Conservation (phyloP, 768 basidiomycete species). For the Lactifluus hygrophoroides region DNA sequence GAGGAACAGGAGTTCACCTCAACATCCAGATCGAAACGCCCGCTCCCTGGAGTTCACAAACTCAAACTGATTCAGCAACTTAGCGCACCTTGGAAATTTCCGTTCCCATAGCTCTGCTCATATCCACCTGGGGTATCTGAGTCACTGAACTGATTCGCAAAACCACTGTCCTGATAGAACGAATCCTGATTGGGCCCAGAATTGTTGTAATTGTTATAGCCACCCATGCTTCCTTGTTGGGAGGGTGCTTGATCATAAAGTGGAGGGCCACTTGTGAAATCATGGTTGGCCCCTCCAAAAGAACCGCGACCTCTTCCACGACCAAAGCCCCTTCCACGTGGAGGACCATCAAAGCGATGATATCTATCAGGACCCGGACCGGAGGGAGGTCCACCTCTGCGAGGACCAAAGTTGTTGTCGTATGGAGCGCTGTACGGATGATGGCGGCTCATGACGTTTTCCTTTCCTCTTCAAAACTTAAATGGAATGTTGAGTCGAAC, state of each 20-base stretch:
- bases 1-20: constrained; percentile 9
- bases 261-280: constrained; percentile 43
- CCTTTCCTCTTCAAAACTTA: constrained; percentile 24
- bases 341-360: constrained; percentile 37
- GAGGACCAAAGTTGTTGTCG: constrained; percentile 18
- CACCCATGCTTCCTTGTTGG: constrained; percentile 53
- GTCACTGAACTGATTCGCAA: constrained; percentile 45
- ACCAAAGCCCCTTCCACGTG: constrained; percentile 57
- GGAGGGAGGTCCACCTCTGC: constrained; percentile 21
- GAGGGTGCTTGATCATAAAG: constrained; percentile 61
- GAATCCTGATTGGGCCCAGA: constrained; percentile 43
- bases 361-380: constrained; percentile 22
- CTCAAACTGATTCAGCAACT: constrained; percentile 28
- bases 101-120: constrained; percentile 45
- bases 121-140: constrained; percentile 39
- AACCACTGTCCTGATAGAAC: constrained; percentile 65
- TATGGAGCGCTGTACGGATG: constrained; percentile 62
- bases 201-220: constrained; percentile 62
- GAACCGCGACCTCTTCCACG: constrained; percentile 67
- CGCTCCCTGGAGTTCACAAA: constrained; percentile 15
- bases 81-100: constrained; percentile 80
- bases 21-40: constrained; percentile 10
- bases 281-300: constrained; percentile 33
- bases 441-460: constrained; percentile 67
- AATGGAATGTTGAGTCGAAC: constrained; percentile 12